A percentile compares a stretch with the other conserved stretches of the same genome.
These are phyloP conservation scores for Wickerhamomyces subpelliculosus DNA, from an alignment of 805 yeast genomes.

Conservation along the genomic window DNA sequence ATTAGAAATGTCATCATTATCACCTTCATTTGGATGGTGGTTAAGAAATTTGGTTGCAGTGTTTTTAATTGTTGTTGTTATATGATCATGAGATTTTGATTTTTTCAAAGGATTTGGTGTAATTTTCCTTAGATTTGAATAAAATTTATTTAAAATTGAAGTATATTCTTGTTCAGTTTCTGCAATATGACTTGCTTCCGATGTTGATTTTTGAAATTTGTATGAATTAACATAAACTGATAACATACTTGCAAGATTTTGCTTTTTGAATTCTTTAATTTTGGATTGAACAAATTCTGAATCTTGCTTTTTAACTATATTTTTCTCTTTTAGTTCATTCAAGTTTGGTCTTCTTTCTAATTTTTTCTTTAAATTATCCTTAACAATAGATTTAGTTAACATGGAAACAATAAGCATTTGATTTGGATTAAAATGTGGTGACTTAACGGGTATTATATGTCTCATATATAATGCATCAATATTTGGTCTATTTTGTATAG, in stretches of 20 bases:
- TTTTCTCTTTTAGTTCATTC: slow-evolving; percentile 13
- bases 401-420: slow-evolving; percentile 2
- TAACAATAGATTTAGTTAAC: slow-evolving; percentile 12
- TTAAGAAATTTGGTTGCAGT: neutral
- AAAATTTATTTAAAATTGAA: neutral
- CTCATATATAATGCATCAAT: slow-evolving; percentile 7
- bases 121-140: neutral
- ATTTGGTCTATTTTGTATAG: slow-evolving; percentile 11
- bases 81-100: no score
- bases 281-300: slow-evolving; percentile 4
- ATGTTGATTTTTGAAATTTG: slow-evolving; percentile 8
- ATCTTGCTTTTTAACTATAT: slow-evolving; percentile 10
- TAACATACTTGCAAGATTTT: slow-evolving; percentile 12
- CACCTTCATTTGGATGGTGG: slow-evolving; percentile 1
- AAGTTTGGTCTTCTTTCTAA: slow-evolving; percentile 15
- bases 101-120: no score
- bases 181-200: no score
- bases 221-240: slow-evolving; percentile 9
- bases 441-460: slow-evolving; percentile 13
- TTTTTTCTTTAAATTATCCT: slow-evolving; percentile 12
- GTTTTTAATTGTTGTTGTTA: no score
- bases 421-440: slow-evolving; percentile 3
- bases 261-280: slow-evolving; percentile 8
- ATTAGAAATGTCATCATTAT: neutral
- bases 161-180: neutral